Evolutionary conservation across 2,329 filamentous ascomycete species (phyloP).

Genomic region (Talaromyces islandicus): DNA sequence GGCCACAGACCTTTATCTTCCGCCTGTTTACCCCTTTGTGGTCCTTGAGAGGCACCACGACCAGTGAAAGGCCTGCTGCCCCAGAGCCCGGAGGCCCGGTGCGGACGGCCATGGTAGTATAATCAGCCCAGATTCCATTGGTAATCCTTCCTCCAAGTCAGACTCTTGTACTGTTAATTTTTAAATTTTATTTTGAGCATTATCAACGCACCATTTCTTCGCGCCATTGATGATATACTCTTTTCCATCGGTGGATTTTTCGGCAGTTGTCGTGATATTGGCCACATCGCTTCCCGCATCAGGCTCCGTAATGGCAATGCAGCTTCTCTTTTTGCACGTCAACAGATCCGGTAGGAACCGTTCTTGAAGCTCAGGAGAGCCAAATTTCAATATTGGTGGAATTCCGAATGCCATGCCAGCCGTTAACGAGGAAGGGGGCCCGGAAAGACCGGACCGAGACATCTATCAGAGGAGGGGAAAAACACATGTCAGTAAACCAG

Average conservation of each 20-base stretch:
- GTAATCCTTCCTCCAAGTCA: slow-evolving; percentile 49
- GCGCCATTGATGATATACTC: slow-evolving; percentile 67
- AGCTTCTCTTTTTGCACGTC: slow-evolving; percentile 59
- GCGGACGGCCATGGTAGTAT: slow-evolving; percentile 64
- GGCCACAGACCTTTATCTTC: slow-evolving; percentile 60
- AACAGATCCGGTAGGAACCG: slow-evolving; percentile 63
- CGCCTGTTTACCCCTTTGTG: slow-evolving; percentile 63
- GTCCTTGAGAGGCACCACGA: slow-evolving; percentile 65
- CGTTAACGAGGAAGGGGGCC: slow-evolving; percentile 60
- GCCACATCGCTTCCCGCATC: slow-evolving; percentile 69
- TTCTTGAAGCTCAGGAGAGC: slow-evolving; percentile 55
- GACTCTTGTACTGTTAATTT: not conserved
- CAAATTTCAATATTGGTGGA: slow-evolving; percentile 66
- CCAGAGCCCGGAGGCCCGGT: slow-evolving; percentile 57
- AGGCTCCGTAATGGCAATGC: slow-evolving; percentile 75
- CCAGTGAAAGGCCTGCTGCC: slow-evolving; percentile 56
- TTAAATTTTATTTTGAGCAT: not conserved
- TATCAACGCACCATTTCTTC: slow-evolving; percentile 60
- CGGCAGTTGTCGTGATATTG: slow-evolving; percentile 63
- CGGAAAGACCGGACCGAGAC: slow-evolving; percentile 57
- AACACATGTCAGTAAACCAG: not conserved
- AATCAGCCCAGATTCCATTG: slow-evolving; percentile 65
- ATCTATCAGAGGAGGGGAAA: slow-evolving; percentile 41
- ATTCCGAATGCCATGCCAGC: slow-evolving; percentile 68
- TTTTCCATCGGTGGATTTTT: slow-evolving; percentile 56